Conservation (phyloP, 345 rosid species). For the Hevea brasiliensis region DNA sequence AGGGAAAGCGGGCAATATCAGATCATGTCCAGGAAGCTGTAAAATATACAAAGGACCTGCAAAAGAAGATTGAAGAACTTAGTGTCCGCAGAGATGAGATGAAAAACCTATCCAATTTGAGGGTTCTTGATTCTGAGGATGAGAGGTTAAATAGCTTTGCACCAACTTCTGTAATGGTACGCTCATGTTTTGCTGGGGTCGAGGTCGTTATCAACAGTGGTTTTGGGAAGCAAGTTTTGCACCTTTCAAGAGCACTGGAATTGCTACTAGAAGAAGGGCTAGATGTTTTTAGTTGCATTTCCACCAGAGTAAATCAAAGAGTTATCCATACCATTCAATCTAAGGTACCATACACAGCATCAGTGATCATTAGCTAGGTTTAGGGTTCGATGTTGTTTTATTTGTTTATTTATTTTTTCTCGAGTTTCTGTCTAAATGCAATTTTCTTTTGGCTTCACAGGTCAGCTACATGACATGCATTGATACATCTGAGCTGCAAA, state of each 20-base stretch:
- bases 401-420: not conserved
- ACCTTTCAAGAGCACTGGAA: conserved; percentile 41
- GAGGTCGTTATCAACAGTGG: conserved; percentile 40
- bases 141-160: conserved; percentile 10
- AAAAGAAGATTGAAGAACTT: conserved; percentile 25
- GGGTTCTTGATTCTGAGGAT: not conserved
- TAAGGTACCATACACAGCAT: conserved; percentile 30
- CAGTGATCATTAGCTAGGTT: not conserved
- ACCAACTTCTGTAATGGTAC: conserved; percentile 30
- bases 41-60: conserved; percentile 35
- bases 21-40: conserved; percentile 45
- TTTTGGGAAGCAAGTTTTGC: conserved; percentile 32
- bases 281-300: conserved; percentile 35
- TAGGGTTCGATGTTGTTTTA: not conserved
- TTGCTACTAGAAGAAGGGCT: conserved; percentile 44
- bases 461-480: conserved; percentile 39
- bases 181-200: conserved; percentile 40
- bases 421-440: not conserved
- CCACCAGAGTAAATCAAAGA: conserved; percentile 42
- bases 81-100: conserved; percentile 34
- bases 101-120: conserved; percentile 25
- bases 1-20: conserved; percentile 49
- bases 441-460: conserved; percentile 25
- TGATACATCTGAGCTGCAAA: conserved; percentile 42
- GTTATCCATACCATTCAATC: conserved; percentile 45